Base-by-base conservation (phyloP, 768 basidiomycete genomes). In the Boletellus sp. region DNA sequence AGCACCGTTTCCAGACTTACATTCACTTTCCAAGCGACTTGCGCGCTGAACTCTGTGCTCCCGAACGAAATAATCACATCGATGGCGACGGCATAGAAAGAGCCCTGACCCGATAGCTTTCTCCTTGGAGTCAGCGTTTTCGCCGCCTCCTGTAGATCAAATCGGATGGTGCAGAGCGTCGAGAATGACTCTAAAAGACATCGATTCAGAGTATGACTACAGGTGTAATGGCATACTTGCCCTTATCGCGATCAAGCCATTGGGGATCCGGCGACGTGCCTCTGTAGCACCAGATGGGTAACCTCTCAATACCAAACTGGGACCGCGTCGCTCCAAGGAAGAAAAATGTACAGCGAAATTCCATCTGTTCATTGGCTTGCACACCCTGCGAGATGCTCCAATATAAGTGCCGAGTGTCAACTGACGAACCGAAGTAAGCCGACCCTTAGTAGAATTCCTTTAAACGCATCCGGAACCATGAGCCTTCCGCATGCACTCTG, bases 41-140 rank as follows among this genome's bases (percentile, higher is more conserved):
- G 47, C 4, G 47, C 47, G 12, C 33, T 48, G 32, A 35, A 48
- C 85, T 60, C 58, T 1, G 58, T 57, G 22, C 23, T 20, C 38
- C 58, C 58, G 8, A 61, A 59, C 15, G 46, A 46, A 17, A 56
- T 42, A 16, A 59, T 50, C 33, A 59, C 54, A 7, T 46, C 50
- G 19, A 57, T 1, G 8, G 2, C 4, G 6, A 59, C 31, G 1
- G 4, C 0, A 32, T 53, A 59, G 43, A 48, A 61, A n/a, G 26
- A 10, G 2, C 57, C 57, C 2, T 24, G 24, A 8, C 44, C 51
- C 0, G 16, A 36, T 12, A 35, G 0, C 17, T 40, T 60, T 9
- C 12, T 45, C 32, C 5, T 33, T 0, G 48, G 50, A 5, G 19
- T 22, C 26, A 57, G 26, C 1, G 48, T 22, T 16, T 45, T 43